Base-by-base conservation (phyloP, 352 stramenopile genomes). In the Globisporangium lucens region DNA sequence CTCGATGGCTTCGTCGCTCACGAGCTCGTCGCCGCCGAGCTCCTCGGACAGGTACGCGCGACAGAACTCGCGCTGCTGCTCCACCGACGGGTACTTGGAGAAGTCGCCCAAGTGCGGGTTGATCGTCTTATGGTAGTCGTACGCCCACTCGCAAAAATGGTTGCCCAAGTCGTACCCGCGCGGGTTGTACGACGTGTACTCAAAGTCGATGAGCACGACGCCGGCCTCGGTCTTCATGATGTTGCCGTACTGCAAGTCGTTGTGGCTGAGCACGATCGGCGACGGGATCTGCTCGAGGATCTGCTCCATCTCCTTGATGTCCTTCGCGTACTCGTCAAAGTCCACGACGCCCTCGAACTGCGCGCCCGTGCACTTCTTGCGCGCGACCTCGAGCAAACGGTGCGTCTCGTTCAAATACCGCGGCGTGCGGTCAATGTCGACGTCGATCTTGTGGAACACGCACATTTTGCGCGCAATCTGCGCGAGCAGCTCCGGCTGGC, bases 161-260 rank as follows among this genome's bases (percentile, higher is more conserved):
- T 98, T 98, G 24, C 87, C 93, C 36, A 98, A 30, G 65, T 98
- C 94, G 67, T 94, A 98, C 0, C 89, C 93, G 4, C 91, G 83
- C 55, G 81, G 86, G 74, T 98, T 98, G 75, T 96, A 98, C 56
- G 82, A 91, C 59, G 85, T 95, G 79, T 98, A 98, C 82, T 98
- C 94, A 82, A 97, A 98, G 71, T 98, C 93, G 62, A 98, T 97
- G 30, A 98, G 74, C 68, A 93, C 80, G 35, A 97, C 85, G 59
- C 75, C 77, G 1, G 66, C 57, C 17, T 90, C 80, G 27, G 77
- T 89, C 36, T 78, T 80, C 78, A 98, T 94, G 59, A 98, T 89
- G 78, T 98, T 98, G 61, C 93, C 93, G 70, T 94, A 94, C 66
- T 98, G 89, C 66, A 98, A 70, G 72, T 98, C 93, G 73, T 98